A percentile compares a stretch with the other conserved stretches of the same genome.
These are phyloP conservation scores for Wickerhamomyces chaumierensis DNA, from an alignment of 805 yeast species.

Conservation along the genomic window DNA sequence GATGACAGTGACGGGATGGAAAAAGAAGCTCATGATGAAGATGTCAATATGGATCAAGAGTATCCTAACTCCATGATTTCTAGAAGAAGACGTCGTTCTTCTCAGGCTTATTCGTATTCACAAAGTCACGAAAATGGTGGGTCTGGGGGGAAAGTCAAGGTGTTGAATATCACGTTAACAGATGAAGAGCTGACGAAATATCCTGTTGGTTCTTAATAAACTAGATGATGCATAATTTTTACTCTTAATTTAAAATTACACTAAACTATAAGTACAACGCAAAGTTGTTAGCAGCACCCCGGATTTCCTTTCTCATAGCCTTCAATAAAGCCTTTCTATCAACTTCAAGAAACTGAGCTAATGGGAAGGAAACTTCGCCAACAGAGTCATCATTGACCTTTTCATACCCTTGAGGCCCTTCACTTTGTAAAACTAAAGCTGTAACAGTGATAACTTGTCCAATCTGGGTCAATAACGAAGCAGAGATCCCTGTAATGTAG, in stretches of 20 bases:
- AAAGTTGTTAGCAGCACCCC: slow-evolving; percentile 15
- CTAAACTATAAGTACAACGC: slow-evolving; percentile 12
- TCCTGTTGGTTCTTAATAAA: neutral
- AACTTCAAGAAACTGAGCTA: slow-evolving; percentile 3
- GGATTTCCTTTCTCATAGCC: slow-evolving; percentile 5
- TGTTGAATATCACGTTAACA: slow-evolving; percentile 12
- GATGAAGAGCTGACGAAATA: slow-evolving; percentile 9
- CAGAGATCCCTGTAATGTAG: slow-evolving; percentile 46
- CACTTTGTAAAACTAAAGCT: slow-evolving; percentile 33
- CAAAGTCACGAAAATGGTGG: slow-evolving; percentile 10
- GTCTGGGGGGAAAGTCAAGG: slow-evolving; percentile 10
- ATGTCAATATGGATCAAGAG: neutral
- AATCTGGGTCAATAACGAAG: slow-evolving; percentile 26
- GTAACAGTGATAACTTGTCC: slow-evolving; percentile 6
- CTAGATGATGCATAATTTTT: too few species aligned
- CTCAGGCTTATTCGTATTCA: slow-evolving; percentile 7
- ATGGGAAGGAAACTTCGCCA: slow-evolving; percentile 5
- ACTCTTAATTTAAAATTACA: too few species aligned
- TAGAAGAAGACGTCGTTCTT: slow-evolving; percentile 9
- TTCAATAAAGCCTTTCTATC: slow-evolving; percentile 3
- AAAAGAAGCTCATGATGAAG: neutral
- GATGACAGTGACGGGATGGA: slow-evolving; percentile 1
- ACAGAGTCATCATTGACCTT: slow-evolving; percentile 31
- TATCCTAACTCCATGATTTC: neutral
- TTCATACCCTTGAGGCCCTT: slow-evolving; percentile 53